phyloP scores from a whole-genome alignment of 345 rosid genomes.

The Bruguiera sexangula region DNA sequence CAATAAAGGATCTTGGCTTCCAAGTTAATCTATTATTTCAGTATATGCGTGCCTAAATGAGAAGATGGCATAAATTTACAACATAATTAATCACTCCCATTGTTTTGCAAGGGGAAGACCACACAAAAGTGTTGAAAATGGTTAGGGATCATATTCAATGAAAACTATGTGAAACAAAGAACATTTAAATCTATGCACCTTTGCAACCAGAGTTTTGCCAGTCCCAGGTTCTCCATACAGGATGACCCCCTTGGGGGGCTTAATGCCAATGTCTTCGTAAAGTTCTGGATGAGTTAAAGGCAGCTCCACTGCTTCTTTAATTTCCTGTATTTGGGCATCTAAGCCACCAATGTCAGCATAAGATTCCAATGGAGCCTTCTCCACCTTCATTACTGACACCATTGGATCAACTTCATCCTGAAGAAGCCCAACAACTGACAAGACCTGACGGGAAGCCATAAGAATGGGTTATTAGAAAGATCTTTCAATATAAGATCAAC shows the following conservation, averaged over 20 bases:
- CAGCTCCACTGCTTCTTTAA: constrained; percentile 57
- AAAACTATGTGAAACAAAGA: background rate
- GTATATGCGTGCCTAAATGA: too few relatives aligned
- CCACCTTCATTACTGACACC: constrained; percentile 39
- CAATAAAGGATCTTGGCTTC: too few relatives aligned
- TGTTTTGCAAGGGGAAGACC: too few relatives aligned
- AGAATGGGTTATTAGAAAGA: background rate
- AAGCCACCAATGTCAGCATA: constrained; percentile 36
- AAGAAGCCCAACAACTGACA: constrained; percentile 36
- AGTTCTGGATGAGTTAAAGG: constrained; percentile 98
- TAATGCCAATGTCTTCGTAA: constrained; percentile 98
- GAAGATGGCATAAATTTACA: too few relatives aligned
- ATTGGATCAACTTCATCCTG: constrained; percentile 38
- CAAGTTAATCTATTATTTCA: too few relatives aligned
- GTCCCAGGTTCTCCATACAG: constrained; percentile 99
- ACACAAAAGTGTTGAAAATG: too few relatives aligned
- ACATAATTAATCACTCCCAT: too few relatives aligned
- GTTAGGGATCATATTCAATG: background rate
- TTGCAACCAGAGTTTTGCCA: constrained; percentile 98
- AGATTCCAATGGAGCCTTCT: constrained; percentile 36
- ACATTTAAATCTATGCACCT: constrained; percentile 40
- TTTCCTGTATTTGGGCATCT: constrained; percentile 38
- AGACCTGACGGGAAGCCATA: constrained; percentile 13
- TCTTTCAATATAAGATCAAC: background rate
- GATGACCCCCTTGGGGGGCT: constrained; percentile 98